Base-by-base conservation (phyloP, 768 basidiomycete genomes). In the Royoungia palumana region DNA sequence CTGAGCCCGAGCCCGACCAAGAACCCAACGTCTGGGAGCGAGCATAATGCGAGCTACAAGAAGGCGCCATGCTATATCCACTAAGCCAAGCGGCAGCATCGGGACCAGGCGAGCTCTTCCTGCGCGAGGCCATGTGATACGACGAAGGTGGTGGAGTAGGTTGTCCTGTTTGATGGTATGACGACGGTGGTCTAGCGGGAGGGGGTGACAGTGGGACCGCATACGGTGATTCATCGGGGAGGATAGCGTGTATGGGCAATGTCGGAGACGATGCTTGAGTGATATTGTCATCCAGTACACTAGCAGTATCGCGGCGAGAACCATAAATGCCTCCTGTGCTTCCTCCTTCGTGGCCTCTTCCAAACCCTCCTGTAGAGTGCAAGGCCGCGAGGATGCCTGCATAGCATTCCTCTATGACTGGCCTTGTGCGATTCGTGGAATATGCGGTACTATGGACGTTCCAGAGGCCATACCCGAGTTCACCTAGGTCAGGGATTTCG, bases 271-370 rank as follows among this genome's bases (percentile, higher is more conserved):
- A 62, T 5, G 45, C 35, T 43, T 36, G 62, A 13, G 46, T 35
- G 25, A 56, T 1, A 41, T 54, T 30, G 11, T 45, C 54, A n/a
- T 52, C 47, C 25, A 49, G 25, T n/a, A 50, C 56, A 16, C 47
- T 52, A 9, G 47, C 10, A 2, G 42, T 41, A 34, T 51, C 49
- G 13, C 20, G 55, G 19, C 34, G 64, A 19, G 63, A 65, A 14
- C 63, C 63, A 46, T 60, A 66, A 12, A 66, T 17, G 1, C 59
- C 61, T 10, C 56, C 61, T 36, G 64, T 68, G 46, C 66, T 66
- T 6, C 55, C 62, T 46, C 47, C 57, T 24, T 53, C 60, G n/a
- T 63, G 40, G 20, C 47, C 51, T 24, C 41, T 50, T 27, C 55
- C 56, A 6, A 54, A 45, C 19, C 41, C 19, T 13, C 51, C 51